These are phyloP conservation scores for Sarcomyxa edulis DNA, from an alignment of 768 basidiomycete genomes.

Conservation along the genomic window DNA sequence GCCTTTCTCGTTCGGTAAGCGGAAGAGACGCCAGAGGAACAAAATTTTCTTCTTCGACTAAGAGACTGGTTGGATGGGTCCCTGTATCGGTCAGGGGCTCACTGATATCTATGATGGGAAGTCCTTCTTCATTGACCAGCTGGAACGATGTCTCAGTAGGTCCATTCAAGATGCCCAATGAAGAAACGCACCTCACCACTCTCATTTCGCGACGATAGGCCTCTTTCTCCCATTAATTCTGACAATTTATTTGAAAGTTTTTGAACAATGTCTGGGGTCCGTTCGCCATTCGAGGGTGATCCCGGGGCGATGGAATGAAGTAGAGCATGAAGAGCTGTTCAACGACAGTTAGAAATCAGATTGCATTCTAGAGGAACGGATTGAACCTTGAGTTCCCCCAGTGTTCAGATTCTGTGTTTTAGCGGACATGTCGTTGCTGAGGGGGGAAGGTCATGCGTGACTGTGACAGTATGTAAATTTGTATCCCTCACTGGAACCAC, in stretches of 20 bases:
- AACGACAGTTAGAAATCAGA: no score
- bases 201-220: conserved; percentile 36
- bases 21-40: conserved; percentile 39
- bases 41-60: conserved; percentile 37
- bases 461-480: no score
- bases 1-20: conserved; percentile 37
- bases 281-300: conserved; percentile 16
- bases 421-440: no score
- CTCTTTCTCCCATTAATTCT: conserved; percentile 48
- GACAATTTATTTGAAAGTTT: conserved; percentile 56
- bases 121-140: conserved; percentile 73
- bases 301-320: conserved; percentile 34
- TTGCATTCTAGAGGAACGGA: no score
- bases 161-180: conserved; percentile 9
- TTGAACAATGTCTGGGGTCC: conserved; percentile 43
- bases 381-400: no score
- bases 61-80: conserved; percentile 6
- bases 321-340: conserved; percentile 33
- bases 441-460: no score
- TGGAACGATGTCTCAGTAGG: conserved; percentile 24
- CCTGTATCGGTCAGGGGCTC: conserved; percentile 41
- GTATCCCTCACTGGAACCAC: no score
- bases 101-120: conserved; percentile 73
- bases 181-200: conserved; percentile 56
- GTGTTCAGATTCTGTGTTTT: no score